Conservation (phyloP, 2,329 filamentous ascomycete genomes). For the Epicoccum nigrum region DNA sequence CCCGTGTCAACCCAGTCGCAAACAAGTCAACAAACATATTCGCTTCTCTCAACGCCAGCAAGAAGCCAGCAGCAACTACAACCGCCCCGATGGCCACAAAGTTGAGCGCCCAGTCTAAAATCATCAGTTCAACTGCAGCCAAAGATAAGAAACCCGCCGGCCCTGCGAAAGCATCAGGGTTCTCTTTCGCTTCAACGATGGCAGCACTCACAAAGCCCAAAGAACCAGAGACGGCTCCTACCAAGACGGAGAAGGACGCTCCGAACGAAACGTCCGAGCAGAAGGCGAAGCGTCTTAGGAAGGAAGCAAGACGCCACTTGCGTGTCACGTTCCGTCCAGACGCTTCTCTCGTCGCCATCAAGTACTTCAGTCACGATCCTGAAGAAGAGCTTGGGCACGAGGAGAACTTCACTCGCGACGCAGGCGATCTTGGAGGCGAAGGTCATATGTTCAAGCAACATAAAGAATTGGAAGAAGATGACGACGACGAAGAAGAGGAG, state of each 20-base stretch:
- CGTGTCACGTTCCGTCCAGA: conserved; percentile 75
- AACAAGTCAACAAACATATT: conserved; percentile 55
- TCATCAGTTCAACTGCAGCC: conserved; percentile 19
- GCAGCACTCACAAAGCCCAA: conserved; percentile 60
- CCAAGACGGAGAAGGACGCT: conserved; percentile 59
- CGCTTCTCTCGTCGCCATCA: conserved; percentile 68
- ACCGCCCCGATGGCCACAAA: conserved; percentile 32
- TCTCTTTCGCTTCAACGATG: conserved; percentile 51
- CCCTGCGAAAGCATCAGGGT: conserved; percentile 37
- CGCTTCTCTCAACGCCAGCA: conserved; percentile 53
- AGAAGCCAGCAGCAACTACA: conserved; percentile 46
- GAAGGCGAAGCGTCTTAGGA: conserved; percentile 70
- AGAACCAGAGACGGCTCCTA: conserved; percentile 52
- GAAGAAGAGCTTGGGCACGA: conserved; percentile 72
- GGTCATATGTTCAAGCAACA: conserved; percentile 60
- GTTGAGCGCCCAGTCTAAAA: conserved; percentile 33
- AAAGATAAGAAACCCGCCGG: conserved; percentile 41
- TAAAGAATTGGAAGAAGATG: conserved; percentile 68
- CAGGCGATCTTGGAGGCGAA: conserved; percentile 72
- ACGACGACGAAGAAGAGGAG: conserved; percentile 65
- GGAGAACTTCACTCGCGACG: conserved; percentile 72
- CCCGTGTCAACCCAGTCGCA: conserved; percentile 46
- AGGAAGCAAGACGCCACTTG: conserved; percentile 72
- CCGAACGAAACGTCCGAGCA: conserved; percentile 71
- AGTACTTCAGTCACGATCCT: conserved; percentile 73